Conservation (phyloP, 2,329 filamentous ascomycete species). For the Alternaria triticina region DNA sequence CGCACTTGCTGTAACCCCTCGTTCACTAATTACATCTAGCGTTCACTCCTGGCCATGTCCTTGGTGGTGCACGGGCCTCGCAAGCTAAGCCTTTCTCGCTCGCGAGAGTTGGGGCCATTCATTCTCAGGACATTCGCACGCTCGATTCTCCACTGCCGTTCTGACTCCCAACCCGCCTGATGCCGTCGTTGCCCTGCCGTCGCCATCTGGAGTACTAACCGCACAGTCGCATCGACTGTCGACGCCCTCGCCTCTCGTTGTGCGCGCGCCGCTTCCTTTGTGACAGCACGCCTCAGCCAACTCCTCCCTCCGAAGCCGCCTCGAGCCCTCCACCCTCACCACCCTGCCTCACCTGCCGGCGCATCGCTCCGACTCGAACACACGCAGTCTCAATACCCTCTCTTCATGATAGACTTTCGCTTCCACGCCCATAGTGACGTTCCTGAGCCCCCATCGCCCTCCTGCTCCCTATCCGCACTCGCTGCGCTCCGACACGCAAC, state of each 20-base stretch:
- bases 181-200: slow-evolving; percentile 20
- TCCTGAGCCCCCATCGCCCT: slow-evolving; percentile 29
- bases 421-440: slow-evolving; percentile 23
- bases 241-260: slow-evolving; percentile 15
- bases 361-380: slow-evolving; percentile 30
- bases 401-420: slow-evolving; percentile 26
- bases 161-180: slow-evolving; percentile 32
- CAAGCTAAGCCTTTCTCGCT: slow-evolving; percentile 17
- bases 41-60: slow-evolving; percentile 15
- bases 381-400: slow-evolving; percentile 16
- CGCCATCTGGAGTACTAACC: slow-evolving; percentile 17
- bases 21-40: slow-evolving; percentile 25
- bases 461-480: slow-evolving; percentile 22
- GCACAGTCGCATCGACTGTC: slow-evolving; percentile 23
- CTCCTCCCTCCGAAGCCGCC: slow-evolving; percentile 33
- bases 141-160: slow-evolving; percentile 26
- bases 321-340: slow-evolving; percentile 29
- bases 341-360: slow-evolving; percentile 26
- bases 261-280: slow-evolving; percentile 37
- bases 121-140: slow-evolving; percentile 24
- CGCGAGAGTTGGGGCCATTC: slow-evolving; percentile 17
- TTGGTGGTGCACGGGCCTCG: slow-evolving; percentile 9
- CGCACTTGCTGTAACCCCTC: slow-evolving; percentile 11
- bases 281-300: slow-evolving; percentile 25
- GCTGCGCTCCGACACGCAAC: slow-evolving; percentile 34